Conservation (phyloP, 2,329 filamentous ascomycete genomes). For the Aspergillus sp. region DNA sequence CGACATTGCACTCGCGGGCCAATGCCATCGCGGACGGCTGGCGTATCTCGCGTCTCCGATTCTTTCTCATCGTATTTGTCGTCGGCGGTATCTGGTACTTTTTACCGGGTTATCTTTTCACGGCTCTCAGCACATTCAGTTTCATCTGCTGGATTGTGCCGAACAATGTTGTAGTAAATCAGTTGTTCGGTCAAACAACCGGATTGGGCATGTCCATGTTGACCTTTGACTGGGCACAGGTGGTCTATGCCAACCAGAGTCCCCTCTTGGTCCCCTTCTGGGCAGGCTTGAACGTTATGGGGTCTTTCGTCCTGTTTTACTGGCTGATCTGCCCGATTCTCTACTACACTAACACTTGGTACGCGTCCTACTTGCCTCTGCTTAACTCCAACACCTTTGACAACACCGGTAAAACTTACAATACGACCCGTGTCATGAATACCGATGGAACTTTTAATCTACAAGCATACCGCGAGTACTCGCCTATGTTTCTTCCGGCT, state of each 20-base stretch:
- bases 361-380: slow-evolving; percentile 58
- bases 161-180: slow-evolving; percentile 63
- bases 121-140: slow-evolving; percentile 65
- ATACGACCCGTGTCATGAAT: slow-evolving; percentile 57
- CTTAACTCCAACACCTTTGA: slow-evolving; percentile 59
- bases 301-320: slow-evolving; percentile 40
- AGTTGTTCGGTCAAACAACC: slow-evolving; percentile 65
- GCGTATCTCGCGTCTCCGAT: slow-evolving; percentile 32
- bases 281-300: slow-evolving; percentile 39
- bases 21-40: slow-evolving; percentile 38
- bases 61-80: slow-evolving; percentile 31
- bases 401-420: slow-evolving; percentile 58
- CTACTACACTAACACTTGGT: slow-evolving; percentile 53
- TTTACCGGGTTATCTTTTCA: slow-evolving; percentile 60
- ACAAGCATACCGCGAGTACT: slow-evolving; percentile 59
- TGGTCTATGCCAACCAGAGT: slow-evolving; percentile 63
- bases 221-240: slow-evolving; percentile 72
- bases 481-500: slow-evolving; percentile 60
- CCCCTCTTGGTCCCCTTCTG: slow-evolving; percentile 62
- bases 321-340: slow-evolving; percentile 40
- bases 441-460: slow-evolving; percentile 53
- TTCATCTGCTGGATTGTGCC: slow-evolving; percentile 69
- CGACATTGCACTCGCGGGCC: slow-evolving; percentile 28
- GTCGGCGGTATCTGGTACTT: slow-evolving; percentile 33
- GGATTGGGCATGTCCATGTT: slow-evolving; percentile 65